phyloP scores from a whole-genome alignment of 805 yeast genomes.

The Wickerhamiella lipophila region DNA sequence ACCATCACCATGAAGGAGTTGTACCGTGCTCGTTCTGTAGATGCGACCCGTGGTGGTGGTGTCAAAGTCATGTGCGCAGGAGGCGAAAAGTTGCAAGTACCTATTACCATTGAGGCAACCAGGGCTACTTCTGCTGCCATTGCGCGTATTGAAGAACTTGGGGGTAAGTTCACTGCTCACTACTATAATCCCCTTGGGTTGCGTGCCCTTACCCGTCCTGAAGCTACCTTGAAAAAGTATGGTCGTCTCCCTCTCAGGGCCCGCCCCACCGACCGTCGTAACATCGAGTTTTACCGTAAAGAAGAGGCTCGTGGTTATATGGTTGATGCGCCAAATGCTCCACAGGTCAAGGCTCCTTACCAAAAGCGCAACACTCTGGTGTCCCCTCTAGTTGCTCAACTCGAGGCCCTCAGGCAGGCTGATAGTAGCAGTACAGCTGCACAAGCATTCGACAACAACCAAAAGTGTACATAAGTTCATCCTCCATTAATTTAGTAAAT shows the following conservation, averaged over 20 bases:
- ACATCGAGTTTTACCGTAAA: constrained; percentile 64
- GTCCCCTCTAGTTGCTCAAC: constrained; percentile 20
- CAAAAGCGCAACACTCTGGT: constrained; percentile 12
- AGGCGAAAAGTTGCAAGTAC: constrained; percentile 36
- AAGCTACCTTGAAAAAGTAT: constrained; percentile 49
- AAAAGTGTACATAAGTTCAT: neutral
- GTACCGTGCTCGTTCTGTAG: constrained; percentile 63
- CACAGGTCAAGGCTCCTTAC: constrained; percentile 19
- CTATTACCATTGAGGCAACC: constrained; percentile 68
- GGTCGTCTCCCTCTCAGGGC: constrained; percentile 78
- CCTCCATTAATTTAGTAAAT: neutral
- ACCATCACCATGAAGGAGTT: constrained; percentile 62
- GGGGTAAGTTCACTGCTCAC: constrained; percentile 61
- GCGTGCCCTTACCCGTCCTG: constrained; percentile 66
- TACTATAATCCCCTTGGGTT: constrained; percentile 57
- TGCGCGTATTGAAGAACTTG: constrained; percentile 52
- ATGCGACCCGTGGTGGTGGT: constrained; percentile 55
- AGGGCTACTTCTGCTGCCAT: constrained; percentile 70
- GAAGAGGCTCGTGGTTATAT: constrained; percentile 67
- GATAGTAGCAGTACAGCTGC: constrained; percentile 12
- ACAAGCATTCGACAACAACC: constrained; percentile 1
- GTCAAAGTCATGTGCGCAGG: constrained; percentile 66
- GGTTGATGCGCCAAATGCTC: constrained; percentile 48
- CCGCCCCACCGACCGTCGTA: constrained; percentile 72
- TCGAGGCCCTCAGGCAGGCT: constrained; percentile 15